phyloP scores from a whole-genome alignment of 352 stramenopile species.

The Globisporangium carolinianum region DNA sequence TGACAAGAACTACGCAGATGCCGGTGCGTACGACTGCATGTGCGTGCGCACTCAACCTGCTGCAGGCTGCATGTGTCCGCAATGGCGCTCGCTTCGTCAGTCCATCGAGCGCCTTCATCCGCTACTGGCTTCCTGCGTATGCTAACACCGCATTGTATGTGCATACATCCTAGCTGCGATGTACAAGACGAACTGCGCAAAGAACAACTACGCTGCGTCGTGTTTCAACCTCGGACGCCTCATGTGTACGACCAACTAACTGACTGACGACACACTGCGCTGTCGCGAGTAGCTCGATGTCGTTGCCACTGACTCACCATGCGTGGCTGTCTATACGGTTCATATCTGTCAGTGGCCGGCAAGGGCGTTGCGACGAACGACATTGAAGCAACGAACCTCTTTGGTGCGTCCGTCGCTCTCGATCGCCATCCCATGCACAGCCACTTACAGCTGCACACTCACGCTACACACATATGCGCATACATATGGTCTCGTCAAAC shows the following conservation, averaged over 20 bases:
- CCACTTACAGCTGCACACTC: too few species aligned
- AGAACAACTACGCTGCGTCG: slow-evolving; percentile 73
- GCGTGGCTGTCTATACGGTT: background rate
- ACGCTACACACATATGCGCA: background rate
- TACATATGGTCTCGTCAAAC: background rate
- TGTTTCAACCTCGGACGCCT: slow-evolving; percentile 85
- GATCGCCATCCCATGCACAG: too few species aligned
- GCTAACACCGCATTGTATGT: background rate
- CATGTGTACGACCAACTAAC: slow-evolving; percentile 35
- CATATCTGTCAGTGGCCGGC: slow-evolving; percentile 42
- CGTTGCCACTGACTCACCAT: background rate
- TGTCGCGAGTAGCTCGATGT: background rate
- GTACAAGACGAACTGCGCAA: slow-evolving; percentile 80
- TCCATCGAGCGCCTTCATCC: too few species aligned
- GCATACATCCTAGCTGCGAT: slow-evolving; percentile 34
- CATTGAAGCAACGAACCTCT: slow-evolving; percentile 54
- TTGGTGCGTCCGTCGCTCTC: slow-evolving; percentile 29
- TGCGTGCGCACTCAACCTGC: too few species aligned
- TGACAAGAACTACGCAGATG: slow-evolving; percentile 79
- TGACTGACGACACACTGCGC: too few species aligned
- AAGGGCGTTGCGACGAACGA: slow-evolving; percentile 75
- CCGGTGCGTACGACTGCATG: slow-evolving; percentile 23
- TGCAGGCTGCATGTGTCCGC: too few species aligned
- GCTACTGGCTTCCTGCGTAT: too few species aligned
- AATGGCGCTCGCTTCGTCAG: too few species aligned